These are phyloP conservation scores for Paraurostyla sp. DNA, from an alignment of 73 alveolate genomes.

Conservation along the genomic window DNA sequence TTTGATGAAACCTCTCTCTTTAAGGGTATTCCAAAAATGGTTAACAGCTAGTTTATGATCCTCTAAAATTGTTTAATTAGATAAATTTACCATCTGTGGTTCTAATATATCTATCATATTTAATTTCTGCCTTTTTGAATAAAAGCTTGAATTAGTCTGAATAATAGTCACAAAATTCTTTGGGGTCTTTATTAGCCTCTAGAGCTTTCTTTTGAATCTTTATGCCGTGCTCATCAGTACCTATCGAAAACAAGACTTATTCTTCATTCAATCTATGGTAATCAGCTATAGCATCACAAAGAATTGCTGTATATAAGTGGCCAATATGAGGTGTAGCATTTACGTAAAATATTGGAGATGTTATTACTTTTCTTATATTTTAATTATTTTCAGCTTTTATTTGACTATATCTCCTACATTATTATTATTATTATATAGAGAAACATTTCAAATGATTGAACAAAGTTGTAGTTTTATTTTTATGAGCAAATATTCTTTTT, in stretches of 20 bases:
- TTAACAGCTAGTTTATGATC: conserved; percentile 53
- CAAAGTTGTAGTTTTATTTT: no score
- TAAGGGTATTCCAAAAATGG: conserved; percentile 65
- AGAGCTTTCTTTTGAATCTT: conserved; percentile 80
- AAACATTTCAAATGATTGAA: no score
- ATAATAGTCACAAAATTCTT: conserved; percentile 71
- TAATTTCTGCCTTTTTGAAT: conserved; percentile 59
- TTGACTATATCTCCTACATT: no score
- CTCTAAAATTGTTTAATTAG: conserved; percentile 6
- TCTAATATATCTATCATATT: conserved; percentile 78
- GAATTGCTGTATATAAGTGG: conserved; percentile 79
- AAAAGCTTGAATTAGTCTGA: conserved; percentile 68
- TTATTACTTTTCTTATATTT: conserved; percentile 32
- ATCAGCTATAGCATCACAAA: conserved; percentile 78
- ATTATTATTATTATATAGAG: no score
- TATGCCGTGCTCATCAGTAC: conserved; percentile 90
- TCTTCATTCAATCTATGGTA: conserved; percentile 71
- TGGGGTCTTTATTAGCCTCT: conserved; percentile 62
- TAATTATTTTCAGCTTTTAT: not conserved
- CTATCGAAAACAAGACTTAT: conserved; percentile 79
- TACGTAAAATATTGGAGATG: conserved; percentile 82
- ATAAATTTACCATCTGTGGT: conserved; percentile 75
- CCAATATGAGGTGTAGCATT: conserved; percentile 90
- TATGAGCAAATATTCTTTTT: no score
- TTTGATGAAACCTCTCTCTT: conserved; percentile 52